Conservation (phyloP, 352 stramenopile species). For the Thraustochytrium sp. region DNA sequence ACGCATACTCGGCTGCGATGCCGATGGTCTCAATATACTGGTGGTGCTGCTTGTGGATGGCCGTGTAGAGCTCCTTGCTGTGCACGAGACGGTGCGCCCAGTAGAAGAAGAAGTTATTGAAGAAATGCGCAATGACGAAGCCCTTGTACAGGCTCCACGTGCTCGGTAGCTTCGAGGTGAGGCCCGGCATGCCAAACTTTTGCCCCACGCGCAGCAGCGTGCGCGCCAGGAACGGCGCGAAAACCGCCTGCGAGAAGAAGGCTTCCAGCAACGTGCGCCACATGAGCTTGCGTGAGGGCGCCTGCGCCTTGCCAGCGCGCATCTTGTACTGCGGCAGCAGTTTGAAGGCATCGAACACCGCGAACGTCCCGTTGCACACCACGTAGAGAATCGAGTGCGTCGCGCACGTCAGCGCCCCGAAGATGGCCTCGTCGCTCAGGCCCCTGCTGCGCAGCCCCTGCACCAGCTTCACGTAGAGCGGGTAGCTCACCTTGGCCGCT, state of each 20-base stretch:
- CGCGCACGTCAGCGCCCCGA: background rate
- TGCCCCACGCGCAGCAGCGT: background rate
- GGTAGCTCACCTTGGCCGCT: background rate
- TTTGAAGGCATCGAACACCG: background rate
- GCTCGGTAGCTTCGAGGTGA: constrained; percentile 3
- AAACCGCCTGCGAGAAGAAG: constrained; percentile 24
- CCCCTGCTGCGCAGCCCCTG: background rate
- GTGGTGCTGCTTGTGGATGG: constrained; percentile 49
- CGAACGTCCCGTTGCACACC: background rate
- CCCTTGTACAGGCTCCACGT: background rate
- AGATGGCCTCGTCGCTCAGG: background rate
- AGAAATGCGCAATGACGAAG: constrained; percentile 47
- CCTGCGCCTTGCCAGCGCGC: constrained; percentile 4
- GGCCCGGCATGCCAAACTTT: constrained; percentile 37
- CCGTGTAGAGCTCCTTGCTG: constrained; percentile 41
- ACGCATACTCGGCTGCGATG: constrained; percentile 48
- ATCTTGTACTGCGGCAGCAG: constrained; percentile 15
- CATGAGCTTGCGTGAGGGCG: background rate
- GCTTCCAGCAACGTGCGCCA: constrained; percentile 28
- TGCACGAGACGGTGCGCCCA: constrained; percentile 45
- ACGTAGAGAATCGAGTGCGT: background rate
- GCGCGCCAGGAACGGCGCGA: background rate
- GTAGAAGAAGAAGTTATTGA: constrained; percentile 49
- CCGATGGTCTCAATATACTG: constrained; percentile 46
- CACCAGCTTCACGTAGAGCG: background rate